phyloP scores from a whole-genome alignment of 1,284 basidiomycete species.

The Cryptococcus wingfieldii region DNA sequence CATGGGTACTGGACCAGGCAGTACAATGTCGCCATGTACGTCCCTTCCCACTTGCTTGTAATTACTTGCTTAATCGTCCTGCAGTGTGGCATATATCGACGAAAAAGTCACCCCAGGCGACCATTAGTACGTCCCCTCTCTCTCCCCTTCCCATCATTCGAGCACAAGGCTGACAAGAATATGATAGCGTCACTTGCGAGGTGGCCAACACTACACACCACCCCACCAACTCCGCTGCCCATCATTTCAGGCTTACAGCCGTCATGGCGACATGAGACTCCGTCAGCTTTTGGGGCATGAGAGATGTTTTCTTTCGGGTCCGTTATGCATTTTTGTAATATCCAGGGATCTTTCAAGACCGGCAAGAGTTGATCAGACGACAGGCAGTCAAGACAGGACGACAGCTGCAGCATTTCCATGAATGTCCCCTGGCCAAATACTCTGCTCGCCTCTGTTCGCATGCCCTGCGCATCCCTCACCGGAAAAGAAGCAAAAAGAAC shows the following conservation, averaged over 20 bases:
- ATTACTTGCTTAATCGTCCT: neutral
- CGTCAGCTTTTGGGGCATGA: no score
- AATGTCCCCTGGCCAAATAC: no score
- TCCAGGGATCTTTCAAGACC: no score
- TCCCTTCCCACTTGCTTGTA: conserved; percentile 1
- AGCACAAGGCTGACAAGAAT: neutral
- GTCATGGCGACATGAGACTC: conserved; percentile 47
- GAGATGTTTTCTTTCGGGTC: no score
- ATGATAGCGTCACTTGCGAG: conserved; percentile 47
- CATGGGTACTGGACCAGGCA: conserved; percentile 44
- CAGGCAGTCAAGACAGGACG: no score
- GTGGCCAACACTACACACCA: conserved; percentile 42
- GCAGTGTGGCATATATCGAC: conserved; percentile 47
- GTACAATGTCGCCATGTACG: conserved; percentile 46
- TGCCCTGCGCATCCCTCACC: no score
- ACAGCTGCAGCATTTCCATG: no score
- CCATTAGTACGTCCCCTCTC: conserved; percentile 34
- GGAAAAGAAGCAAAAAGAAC: no score
- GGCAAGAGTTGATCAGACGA: no score
- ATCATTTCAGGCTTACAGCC: conserved; percentile 49
- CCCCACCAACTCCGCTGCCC: conserved; percentile 39
- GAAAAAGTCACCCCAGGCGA: conserved; percentile 46
- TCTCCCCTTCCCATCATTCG: neutral
- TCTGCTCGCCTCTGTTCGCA: no score
- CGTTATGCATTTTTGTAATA: no score